Evolutionary conservation across 2,329 filamentous ascomycete species (phyloP).

Genomic region (Phaeophleospora eucalypticola): DNA sequence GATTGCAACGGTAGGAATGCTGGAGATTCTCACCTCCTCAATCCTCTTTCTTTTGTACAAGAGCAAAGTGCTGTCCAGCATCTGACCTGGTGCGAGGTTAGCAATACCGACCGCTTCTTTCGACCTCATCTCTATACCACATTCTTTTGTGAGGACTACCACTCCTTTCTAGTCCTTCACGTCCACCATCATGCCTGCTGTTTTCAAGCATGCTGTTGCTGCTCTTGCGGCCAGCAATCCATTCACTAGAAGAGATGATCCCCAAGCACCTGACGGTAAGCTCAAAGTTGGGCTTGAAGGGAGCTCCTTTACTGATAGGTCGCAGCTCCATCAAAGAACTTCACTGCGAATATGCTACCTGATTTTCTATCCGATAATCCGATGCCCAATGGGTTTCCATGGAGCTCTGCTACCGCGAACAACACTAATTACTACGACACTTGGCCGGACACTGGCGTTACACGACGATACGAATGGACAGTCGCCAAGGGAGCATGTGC

Average conservation of each 20-base stretch:
- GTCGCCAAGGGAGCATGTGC: slow-evolving; percentile 25
- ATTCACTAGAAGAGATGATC: slow-evolving; percentile 1
- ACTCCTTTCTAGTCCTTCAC: slow-evolving; percentile 2
- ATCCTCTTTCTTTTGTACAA: neutral
- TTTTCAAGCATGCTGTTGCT: slow-evolving; percentile 1
- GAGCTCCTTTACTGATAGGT: neutral
- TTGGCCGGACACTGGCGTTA: slow-evolving; percentile 31
- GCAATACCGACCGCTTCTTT: neutral
- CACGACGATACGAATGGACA: slow-evolving; percentile 28
- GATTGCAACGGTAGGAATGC: slow-evolving; percentile 1
- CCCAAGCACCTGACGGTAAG: neutral
- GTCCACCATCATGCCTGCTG: slow-evolving; percentile 1
- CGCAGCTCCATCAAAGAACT: slow-evolving; percentile 4
- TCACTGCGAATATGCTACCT: slow-evolving; percentile 4
- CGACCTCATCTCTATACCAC: slow-evolving; percentile 1
- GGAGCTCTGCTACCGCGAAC: slow-evolving; percentile 27
- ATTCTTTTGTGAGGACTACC: slow-evolving; percentile 2
- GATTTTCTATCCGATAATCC: slow-evolving; percentile 5
- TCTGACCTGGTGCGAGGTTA: neutral
- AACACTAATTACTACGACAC: slow-evolving; percentile 31
- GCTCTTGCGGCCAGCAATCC: slow-evolving; percentile 2
- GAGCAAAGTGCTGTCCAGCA: slow-evolving; percentile 3
- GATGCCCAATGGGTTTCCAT: slow-evolving; percentile 21
- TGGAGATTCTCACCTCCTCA: neutral
- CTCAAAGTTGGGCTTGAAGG: too few relatives aligned